Evolutionary conservation across 225 moss, liverwort and hornwort species (phyloP), one percentile per base, ranked within the genome.

Genomic region (Physcomitrellopsis africana): DNA sequence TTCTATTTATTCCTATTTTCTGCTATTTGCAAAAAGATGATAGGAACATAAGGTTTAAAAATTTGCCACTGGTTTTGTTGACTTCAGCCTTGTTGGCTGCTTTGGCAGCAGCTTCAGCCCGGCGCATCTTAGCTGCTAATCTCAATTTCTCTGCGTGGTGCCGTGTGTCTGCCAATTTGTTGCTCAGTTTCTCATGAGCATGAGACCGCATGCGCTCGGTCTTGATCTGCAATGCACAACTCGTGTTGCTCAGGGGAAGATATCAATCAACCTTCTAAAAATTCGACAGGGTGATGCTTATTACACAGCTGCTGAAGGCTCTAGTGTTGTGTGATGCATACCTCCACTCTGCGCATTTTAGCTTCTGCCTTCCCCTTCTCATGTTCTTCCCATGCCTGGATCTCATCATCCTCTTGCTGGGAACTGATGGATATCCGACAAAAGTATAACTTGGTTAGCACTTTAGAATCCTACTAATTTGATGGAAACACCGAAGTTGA

Each of bases 361-460:
- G 92, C 94, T 72, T 94, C 94, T 1, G 92, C 96, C 61, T 91
- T 94, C 1, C 89, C 91, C 68, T 84, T 96, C 80, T 92, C 91
- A 44, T 89, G 89, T 53, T 87, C 94, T 60, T 96, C 88, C 94
- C 92, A 94, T 11, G 89, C 87, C 32, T 77, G 80, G 55, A 96
- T 94, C 76, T 87, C 92, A 0, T 84, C 88, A 75, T 94, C 86
- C 54, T 96, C 92, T 37, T 89, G 75, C 78, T 89, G 79, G 70
- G 70, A 96, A 74, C 96, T 96, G 82, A 66, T 44, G 24, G 32
- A 37, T 51, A 0, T 67, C 46, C 5, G n/a, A 43, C 14, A 37
- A 37, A 7, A 37, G 7, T 2, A 37, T 37, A 4, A 37, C 4
- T 37, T n/a, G n/a, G n/a, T n/a, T 37, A 37, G 32, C 32, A 37